Percentiles rank a stretch among this genome's conserved stretches.
These are phyloP conservation scores for Linnemannia hyalina DNA, from an alignment of 192 early-diverging fungal species.

Conservation along the genomic window DNA sequence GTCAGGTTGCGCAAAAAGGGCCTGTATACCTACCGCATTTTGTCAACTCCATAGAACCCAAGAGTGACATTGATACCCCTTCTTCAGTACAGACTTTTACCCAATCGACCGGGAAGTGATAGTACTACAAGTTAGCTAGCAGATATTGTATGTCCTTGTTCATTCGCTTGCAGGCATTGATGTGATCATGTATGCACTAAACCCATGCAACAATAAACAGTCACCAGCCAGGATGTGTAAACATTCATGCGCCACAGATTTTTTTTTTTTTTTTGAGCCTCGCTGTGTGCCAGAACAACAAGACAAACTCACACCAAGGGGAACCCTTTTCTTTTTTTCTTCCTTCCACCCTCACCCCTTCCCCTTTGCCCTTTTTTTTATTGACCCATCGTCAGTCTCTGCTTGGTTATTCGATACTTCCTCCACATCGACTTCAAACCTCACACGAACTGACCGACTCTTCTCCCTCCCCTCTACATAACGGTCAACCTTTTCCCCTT, in stretches of 20 bases:
- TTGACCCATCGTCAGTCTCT: constrained; percentile 26
- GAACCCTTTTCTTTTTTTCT: constrained; percentile 13
- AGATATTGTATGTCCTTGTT: background rate
- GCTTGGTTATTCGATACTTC: constrained; percentile 17
- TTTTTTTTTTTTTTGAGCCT: constrained; percentile 18
- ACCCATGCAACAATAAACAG: background rate
- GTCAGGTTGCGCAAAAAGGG: too few relatives aligned
- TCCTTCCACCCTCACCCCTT: constrained; percentile 4
- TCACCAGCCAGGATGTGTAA: background rate
- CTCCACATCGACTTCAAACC: constrained; percentile 13
- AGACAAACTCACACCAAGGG: background rate
- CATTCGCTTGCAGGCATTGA: background rate
- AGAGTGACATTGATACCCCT: too few relatives aligned
- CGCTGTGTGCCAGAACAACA: background rate
- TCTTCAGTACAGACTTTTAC: too few relatives aligned
- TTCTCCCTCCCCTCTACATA: background rate
- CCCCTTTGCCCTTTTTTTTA: background rate
- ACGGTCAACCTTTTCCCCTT: background rate
- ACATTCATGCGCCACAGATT: constrained; percentile 6
- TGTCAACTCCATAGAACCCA: too few relatives aligned
- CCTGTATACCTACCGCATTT: too few relatives aligned
- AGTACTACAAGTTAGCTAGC: too few relatives aligned
- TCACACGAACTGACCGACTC: background rate
- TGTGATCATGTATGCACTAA: background rate
- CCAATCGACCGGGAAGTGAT: too few relatives aligned